These are phyloP conservation scores for Cerioporus squamosus DNA, from an alignment of 1,284 basidiomycete species.

Conservation along the genomic window DNA sequence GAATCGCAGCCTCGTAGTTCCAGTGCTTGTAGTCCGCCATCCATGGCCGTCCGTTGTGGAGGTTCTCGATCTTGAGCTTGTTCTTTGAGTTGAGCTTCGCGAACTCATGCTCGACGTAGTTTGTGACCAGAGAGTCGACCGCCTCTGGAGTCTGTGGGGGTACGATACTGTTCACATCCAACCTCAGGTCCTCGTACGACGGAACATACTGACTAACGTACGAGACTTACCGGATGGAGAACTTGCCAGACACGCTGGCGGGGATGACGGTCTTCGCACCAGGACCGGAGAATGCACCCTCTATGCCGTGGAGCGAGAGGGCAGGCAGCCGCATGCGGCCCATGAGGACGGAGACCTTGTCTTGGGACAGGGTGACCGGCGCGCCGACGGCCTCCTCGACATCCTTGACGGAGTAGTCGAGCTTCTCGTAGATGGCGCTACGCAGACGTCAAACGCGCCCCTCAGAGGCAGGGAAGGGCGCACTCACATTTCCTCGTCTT, in stretches of 20 bases:
- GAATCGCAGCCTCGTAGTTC: constrained; percentile 93
- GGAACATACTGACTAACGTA: no score
- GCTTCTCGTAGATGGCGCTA: constrained; percentile 69
- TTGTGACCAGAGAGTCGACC: constrained; percentile 75
- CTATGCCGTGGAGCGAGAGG: constrained; percentile 94
- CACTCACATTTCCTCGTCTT: constrained; percentile 75
- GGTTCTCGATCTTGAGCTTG: constrained; percentile 66
- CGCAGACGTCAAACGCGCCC: neutral
- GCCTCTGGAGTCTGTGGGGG: constrained; percentile 87
- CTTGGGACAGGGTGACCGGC: constrained; percentile 74
- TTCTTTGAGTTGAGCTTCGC: constrained; percentile 87
- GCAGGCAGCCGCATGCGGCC: constrained; percentile 88
- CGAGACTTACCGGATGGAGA: constrained; percentile 76
- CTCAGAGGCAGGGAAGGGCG: neutral
- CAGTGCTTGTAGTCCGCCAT: constrained; percentile 85
- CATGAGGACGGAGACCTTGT: constrained; percentile 90
- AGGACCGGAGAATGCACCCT: constrained; percentile 92
- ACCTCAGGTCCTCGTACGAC: no score
- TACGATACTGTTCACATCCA: constrained; percentile 58
- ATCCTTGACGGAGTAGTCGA: constrained; percentile 80
- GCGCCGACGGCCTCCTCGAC: constrained; percentile 84
- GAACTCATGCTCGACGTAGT: constrained; percentile 83
- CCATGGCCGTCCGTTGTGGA: constrained; percentile 93
- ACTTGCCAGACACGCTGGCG: constrained; percentile 90
- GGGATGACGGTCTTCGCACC: constrained; percentile 97